Base-by-base conservation (phyloP, 306 rosid genomes). In the Vigna mungo region DNA sequence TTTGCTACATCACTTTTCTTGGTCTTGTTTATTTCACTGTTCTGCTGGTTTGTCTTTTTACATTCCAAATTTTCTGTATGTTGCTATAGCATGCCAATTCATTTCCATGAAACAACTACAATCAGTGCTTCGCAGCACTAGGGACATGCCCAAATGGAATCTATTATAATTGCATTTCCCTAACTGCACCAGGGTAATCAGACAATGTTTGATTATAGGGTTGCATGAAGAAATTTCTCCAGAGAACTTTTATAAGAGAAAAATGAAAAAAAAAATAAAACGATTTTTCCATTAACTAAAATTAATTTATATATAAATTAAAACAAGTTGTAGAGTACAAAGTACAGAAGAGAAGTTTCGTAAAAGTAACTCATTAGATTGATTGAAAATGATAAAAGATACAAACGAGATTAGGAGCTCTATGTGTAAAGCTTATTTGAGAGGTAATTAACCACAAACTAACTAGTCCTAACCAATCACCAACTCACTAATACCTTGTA, bases 11-110 rank as follows among this genome's bases (percentile, higher is more conserved):
- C 10, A 20, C 58, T 61, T 56, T 48, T 63, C 48, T 37, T 51
- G 34, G 46, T 53, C 41, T 81, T 49, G 21, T 25, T 14, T 58
- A 15, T 17, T 72, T 27, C 41, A 27, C 2, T 59, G 65, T 27
- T 27, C 43, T 52, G 43, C 20, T 27, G 25, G 17, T 48, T 34
- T 37, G 20, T 41, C n/a, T 54, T 14, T 72, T 37, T 39, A 46
- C 36, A 59, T 75, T 4, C 79, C 66, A 47, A 25, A 2, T 54
- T 74, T 73, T 55, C 64, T 74, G 64, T 14, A 6, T 55, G 9
- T 68, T 53, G 13, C 32, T 70, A 51, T 25, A 67, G 14, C 41
- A 68, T 32, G 47, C 27, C 27, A 69, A n/a, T 47, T 70, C 9
- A 30, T 70, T 70, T 17, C 46, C 4, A 16, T 11, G 23, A 21